Conservation (phyloP, 768 basidiomycete genomes). For the Agaricus sinodeliciosus region DNA sequence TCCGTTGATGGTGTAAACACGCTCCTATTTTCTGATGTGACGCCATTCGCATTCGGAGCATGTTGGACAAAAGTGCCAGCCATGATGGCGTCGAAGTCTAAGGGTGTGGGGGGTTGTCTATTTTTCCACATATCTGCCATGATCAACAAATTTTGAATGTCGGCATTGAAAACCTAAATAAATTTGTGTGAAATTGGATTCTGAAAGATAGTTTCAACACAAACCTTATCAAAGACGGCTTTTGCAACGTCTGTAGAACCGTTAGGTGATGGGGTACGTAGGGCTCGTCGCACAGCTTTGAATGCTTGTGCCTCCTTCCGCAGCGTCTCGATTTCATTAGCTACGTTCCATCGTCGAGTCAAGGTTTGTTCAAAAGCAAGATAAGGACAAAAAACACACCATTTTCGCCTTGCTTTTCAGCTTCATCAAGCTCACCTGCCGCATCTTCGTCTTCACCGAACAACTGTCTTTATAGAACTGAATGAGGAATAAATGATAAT, state of each 20-base stretch:
- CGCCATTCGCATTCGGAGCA: conserved; percentile 16
- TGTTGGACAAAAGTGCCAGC: conserved; percentile 51
- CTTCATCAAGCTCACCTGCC: conserved; percentile 79
- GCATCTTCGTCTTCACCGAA: conserved; percentile 93
- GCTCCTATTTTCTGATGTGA: conserved; percentile 20
- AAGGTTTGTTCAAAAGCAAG: not conserved
- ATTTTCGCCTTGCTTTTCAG: conserved; percentile 91
- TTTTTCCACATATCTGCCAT: conserved; percentile 99
- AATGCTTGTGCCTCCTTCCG: conserved; percentile 89
- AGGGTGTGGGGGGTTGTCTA: conserved; percentile 77
- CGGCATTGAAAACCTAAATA: conserved; percentile 75
- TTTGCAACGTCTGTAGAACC: conserved; percentile 47
- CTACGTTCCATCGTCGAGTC: conserved; percentile 30
- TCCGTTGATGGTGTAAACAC: conserved; percentile 4
- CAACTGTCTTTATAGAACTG: conserved; percentile 54
- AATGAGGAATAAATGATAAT: conserved; percentile 2
- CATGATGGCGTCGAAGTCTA: conserved; percentile 75
- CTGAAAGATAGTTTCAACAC: not conserved
- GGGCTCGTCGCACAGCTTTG: conserved; percentile 46
- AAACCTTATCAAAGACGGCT: conserved; percentile 80
- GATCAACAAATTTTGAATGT: conserved; percentile 80
- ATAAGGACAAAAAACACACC: conserved; percentile 36
- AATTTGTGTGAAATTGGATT: not conserved
- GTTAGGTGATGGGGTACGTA: conserved; percentile 17
- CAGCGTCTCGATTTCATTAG: conserved; percentile 83